phyloP scores from a whole-genome alignment of 2,329 filamentous ascomycete genomes.

The Hypoxylon sp. region DNA sequence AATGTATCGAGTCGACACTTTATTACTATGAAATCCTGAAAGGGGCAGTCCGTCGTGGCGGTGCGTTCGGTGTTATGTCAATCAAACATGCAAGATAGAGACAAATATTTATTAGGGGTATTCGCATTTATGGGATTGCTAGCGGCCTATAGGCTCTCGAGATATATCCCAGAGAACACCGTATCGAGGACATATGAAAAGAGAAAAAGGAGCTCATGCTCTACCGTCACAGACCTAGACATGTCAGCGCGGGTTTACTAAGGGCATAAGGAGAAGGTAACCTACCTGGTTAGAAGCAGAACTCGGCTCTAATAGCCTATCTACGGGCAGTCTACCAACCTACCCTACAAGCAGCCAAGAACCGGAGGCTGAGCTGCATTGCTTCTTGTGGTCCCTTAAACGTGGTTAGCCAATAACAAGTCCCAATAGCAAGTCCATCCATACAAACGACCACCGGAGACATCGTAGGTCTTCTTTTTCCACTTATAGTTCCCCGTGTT shows the following conservation, averaged over 20 bases:
- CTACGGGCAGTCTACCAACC: neutral
- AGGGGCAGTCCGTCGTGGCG: conserved; percentile 22
- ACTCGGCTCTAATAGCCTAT: neutral
- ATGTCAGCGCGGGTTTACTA: neutral
- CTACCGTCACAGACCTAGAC: neutral
- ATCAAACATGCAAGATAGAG: conserved; percentile 10
- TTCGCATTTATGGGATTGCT: conserved; percentile 28
- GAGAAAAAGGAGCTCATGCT: neutral
- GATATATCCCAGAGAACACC: conserved; percentile 13
- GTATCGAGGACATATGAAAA: neutral
- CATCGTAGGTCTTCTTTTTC: conserved; percentile 1
- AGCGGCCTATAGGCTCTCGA: conserved; percentile 19
- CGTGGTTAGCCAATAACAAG: neutral
- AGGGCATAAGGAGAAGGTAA: neutral
- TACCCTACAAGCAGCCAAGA: conserved; percentile 1
- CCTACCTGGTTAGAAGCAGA: no score
- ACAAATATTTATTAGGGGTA: conserved; percentile 31
- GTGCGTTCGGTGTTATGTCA: conserved; percentile 22
- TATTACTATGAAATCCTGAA: neutral
- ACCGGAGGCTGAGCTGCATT: neutral
- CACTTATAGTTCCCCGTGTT: conserved; percentile 13
- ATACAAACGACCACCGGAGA: neutral
- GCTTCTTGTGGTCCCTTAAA: neutral
- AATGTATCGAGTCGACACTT: neutral
- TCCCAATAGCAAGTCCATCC: neutral